Base-by-base conservation (phyloP, 306 rosid genomes). In the Sicyos edulis region DNA sequence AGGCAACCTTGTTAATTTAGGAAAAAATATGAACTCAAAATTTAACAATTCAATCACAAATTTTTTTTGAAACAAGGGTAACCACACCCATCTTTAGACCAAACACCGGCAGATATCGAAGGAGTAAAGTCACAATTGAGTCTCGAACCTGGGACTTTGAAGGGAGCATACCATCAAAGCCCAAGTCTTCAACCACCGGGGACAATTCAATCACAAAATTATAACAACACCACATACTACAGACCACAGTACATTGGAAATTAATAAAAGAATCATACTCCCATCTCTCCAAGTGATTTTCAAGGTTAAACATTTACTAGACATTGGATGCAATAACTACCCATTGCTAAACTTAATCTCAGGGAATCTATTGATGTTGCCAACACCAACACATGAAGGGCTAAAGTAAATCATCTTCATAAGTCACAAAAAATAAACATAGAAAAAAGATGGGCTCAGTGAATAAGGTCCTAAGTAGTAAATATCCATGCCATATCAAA, bases 401-500 rank as follows among this genome's bases (percentile, higher is more conserved):
- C 50, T 14, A 64, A n/a, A 21, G 62, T 57, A 21, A 58, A 17
- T 64, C 70, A 64, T 40, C 19, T 64, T 40, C 15, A 63, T 6
- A 37, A 4, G 15, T 10, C 8, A 9, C 0, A 3, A 12, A 17
- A 63, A 16, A n/a, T 40, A 5, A 32, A 3, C 29, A 11, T 4
- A 34, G 10, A 14, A 64, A 19, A 19, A 40, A 64, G 3, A 45
- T 10, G 12, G 51, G 1, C 55, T 45, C 9, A 66, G 14, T 11
- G 21, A 19, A 65, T 12, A 42, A 19, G 34, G 71, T 65, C 54
- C 54, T 44, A 59, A 26, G 19, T 13, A 13, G 19, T 6, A 59
- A 32, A 22, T 7, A 68, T 68, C 54, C 34, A 68, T 49, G 21
- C 42, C 44, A 68, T 14, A 49, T 68, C 56, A 49, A 68, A 47